Evolutionary conservation across 2,329 filamentous ascomycete genomes (phyloP).

Genomic region (Beauveria rudraprayagi): DNA sequence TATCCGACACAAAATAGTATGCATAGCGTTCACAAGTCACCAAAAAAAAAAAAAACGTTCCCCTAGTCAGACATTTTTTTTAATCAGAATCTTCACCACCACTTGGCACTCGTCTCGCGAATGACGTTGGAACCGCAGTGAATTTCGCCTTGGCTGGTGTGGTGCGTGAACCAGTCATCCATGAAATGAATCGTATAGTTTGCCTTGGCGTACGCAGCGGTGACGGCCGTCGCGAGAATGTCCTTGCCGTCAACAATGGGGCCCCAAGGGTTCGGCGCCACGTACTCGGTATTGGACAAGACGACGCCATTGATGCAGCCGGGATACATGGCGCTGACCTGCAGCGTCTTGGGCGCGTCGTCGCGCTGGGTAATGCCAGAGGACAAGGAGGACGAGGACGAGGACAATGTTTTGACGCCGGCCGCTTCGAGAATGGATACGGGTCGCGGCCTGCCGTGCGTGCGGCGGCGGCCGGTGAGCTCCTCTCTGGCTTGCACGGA

Average conservation of each 20-base stretch:
- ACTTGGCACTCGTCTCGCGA: neutral
- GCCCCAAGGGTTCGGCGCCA: conserved; percentile 4
- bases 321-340: conserved; percentile 12
- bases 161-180: conserved; percentile 8
- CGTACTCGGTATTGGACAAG: conserved; percentile 10
- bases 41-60: neutral
- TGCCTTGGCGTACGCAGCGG: neutral
- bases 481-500: neutral
- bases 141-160: neutral
- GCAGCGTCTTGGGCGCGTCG: too few species aligned
- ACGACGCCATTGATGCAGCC: conserved; percentile 18
- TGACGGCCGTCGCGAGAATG: neutral
- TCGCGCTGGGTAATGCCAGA: neutral
- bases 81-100: neutral
- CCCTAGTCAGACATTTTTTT: neutral
- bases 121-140: conserved; percentile 5
- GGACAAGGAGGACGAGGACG: neutral
- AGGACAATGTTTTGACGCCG: neutral
- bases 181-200: neutral
- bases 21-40: neutral
- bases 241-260: conserved; percentile 4
- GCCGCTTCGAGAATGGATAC: neutral
- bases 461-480: neutral
- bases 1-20: neutral
- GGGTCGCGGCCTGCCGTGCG: neutral